Evolutionary conservation across 2,329 filamentous ascomycete genomes (phyloP), one percentile per base, ranked within the genome.

Genomic region (Talaromyces sp.): DNA sequence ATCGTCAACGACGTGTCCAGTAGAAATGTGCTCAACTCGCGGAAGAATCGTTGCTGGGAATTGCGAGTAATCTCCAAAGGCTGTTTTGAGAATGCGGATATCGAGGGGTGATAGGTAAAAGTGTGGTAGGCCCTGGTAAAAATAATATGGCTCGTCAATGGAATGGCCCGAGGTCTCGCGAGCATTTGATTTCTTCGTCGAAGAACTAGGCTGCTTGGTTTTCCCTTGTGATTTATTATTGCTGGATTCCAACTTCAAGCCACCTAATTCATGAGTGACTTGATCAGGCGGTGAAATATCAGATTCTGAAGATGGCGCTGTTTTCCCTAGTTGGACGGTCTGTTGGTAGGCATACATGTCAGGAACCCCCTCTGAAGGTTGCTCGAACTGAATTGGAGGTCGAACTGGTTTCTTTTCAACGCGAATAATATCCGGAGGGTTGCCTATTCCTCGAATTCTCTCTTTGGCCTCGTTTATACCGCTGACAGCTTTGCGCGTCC

Each of bases 41-140:
- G 92, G 92, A 10, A 96, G 80, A 17, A 97, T 87, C 0, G 90
- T 93, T 0, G 91, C 89, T 0, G 92, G 92, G 67, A 97, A 96
- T 10, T 84, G 79, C 1, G 88, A 84, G 72, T 94, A 97, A 21
- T 88, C 84, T 2, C 91, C 91, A 69, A 94, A 97, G 51, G 91
- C 91, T 1, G 91, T 86, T 76, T 95, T 96, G 32, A 97, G 80
- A 63, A 97, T 96, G 56, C 92, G 87, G 63, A 97, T 97, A 70
- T 97, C 92, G 35, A 97, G 81, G 0, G 92, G 88, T 0, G 91
- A 95, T 3, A 97, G 83, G 67, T 96, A 97, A 54, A 95, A 89
- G 67, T 97, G 92, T 24, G 90, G 88, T 1, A 92, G 83, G 0
- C 91, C 88, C 66, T 91, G 90, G 74, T 96, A 97, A 72, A 96